Conservation (phyloP, 495 filamentous ascomycete species). For the Penicillium dipodomyicola region DNA sequence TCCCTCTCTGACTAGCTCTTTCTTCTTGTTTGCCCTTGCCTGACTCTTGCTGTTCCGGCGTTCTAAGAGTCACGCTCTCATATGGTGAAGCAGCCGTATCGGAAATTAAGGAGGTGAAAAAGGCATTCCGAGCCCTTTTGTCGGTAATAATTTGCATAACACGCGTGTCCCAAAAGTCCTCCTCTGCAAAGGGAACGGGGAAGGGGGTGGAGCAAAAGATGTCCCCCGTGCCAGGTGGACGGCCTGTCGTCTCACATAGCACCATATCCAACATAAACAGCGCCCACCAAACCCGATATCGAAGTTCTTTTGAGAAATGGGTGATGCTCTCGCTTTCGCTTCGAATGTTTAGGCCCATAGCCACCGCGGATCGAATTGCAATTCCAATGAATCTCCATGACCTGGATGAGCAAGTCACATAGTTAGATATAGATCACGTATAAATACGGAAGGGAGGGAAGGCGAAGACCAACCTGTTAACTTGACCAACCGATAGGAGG, state of each 20-base stretch:
- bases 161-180: conserved; percentile 35
- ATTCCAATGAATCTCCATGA: conserved; percentile 58
- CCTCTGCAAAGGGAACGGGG: conserved; percentile 51
- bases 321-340: conserved; percentile 50
- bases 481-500: conserved; percentile 50
- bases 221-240: conserved; percentile 52
- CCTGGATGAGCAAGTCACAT: background rate
- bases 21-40: conserved; percentile 10
- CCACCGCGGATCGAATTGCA: conserved; percentile 56
- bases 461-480: conserved; percentile 45
- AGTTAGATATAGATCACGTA: background rate
- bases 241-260: conserved; percentile 59
- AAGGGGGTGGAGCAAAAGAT: conserved; percentile 56
- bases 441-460: background rate
- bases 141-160: conserved; percentile 33
- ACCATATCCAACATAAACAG: conserved; percentile 57
- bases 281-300: conserved; percentile 50
- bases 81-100: conserved; percentile 9
- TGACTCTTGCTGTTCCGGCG: background rate
- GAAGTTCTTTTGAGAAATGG: conserved; percentile 47
- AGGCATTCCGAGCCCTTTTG: conserved; percentile 25
- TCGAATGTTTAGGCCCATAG: conserved; percentile 60
- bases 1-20: background rate
- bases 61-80: background rate
- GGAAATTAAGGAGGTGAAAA: conserved; percentile 20